Conservation (phyloP, 2,329 filamentous ascomycete genomes). For the Cytospora piceae region DNA sequence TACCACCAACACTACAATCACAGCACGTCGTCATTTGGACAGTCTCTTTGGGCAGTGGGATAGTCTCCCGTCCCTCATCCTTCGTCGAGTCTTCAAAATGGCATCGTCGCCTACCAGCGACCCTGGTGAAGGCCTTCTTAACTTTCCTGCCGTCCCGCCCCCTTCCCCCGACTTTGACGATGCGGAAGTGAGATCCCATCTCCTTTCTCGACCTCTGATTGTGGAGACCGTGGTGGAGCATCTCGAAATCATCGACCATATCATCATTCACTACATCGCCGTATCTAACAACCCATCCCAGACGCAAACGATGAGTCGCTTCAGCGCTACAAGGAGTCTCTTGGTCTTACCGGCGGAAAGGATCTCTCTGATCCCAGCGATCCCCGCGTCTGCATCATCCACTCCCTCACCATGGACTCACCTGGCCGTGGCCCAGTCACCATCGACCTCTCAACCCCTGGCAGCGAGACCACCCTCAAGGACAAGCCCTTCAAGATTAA, state of each 20-base stretch:
- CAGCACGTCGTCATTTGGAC: not conserved
- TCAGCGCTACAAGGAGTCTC: constrained; percentile 95
- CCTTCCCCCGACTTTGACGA: not conserved
- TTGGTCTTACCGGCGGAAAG: constrained; percentile 78
- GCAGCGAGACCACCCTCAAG: constrained; percentile 78
- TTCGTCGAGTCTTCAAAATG: not conserved
- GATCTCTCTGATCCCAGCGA: constrained; percentile 78
- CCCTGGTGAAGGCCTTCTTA: not conserved
- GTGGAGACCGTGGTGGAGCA: not conserved
- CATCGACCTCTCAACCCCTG: constrained; percentile 80
- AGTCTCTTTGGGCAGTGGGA: not conserved
- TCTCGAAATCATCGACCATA: not conserved
- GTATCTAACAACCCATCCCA: constrained; percentile 36
- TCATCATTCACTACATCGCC: constrained; percentile 7
- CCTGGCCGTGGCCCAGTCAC: constrained; percentile 82
- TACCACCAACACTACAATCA: not conserved
- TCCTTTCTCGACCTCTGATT: not conserved
- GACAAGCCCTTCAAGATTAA: constrained; percentile 96
- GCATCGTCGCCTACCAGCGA: not conserved
- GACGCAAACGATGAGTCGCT: constrained; percentile 85
- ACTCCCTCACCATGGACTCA: constrained; percentile 85
- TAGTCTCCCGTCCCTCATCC: not conserved
- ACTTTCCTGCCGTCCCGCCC: not conserved
- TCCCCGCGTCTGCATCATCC: constrained; percentile 89
- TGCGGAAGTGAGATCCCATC: not conserved